Conservation (phyloP, 805 yeast genomes). For the Dipodascus albidus region DNA sequence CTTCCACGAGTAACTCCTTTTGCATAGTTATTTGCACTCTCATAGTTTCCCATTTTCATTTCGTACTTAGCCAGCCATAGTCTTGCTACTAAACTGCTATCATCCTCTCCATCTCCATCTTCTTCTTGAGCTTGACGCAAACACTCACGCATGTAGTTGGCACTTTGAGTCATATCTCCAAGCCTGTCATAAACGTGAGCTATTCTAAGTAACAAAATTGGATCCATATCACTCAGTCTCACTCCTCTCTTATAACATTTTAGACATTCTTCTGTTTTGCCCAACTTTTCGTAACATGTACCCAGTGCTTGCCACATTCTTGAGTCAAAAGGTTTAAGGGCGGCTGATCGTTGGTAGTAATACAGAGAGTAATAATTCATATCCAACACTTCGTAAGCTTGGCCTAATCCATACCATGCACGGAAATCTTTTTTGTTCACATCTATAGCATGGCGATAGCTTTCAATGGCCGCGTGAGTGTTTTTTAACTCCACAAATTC, state of each 20-base stretch:
- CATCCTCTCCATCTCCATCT: constrained; percentile 50
- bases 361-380: constrained; percentile 89
- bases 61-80: constrained; percentile 78
- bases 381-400: constrained; percentile 92
- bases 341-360: constrained; percentile 84
- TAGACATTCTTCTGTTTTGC: constrained; percentile 59
- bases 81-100: constrained; percentile 68
- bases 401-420: constrained; percentile 98
- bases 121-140: constrained; percentile 40
- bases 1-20: constrained; percentile 58
- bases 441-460: constrained; percentile 87
- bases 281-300: constrained; percentile 72
- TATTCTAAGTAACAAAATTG: constrained; percentile 47
- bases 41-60: constrained; percentile 42
- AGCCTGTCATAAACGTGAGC: constrained; percentile 55
- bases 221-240: constrained; percentile 42
- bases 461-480: constrained; percentile 94
- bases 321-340: constrained; percentile 77
- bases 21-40: constrained; percentile 62
- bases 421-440: constrained; percentile 80
- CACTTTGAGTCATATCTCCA: constrained; percentile 42
- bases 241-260: constrained; percentile 75
- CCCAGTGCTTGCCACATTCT: constrained; percentile 97
- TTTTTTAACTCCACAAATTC: constrained; percentile 94
- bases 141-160: constrained; percentile 54